Evolutionary conservation across 345 rosid species (phyloP).

Genomic region (Citrus sp.): DNA sequence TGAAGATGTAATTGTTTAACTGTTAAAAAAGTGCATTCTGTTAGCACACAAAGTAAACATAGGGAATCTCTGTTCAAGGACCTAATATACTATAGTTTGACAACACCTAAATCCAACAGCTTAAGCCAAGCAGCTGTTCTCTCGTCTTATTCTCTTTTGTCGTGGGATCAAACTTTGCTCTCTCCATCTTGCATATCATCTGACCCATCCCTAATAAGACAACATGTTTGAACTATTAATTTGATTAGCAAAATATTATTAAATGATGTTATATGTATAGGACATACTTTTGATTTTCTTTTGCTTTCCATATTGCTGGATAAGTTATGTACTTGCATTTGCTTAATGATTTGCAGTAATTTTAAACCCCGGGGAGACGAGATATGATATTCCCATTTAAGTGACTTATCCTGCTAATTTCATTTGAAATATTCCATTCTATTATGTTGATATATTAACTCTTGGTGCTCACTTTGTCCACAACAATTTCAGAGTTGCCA

Average conservation of each 20-base stretch:
- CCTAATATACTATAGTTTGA: not conserved
- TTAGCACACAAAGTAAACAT: not conserved
- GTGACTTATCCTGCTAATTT: not conserved
- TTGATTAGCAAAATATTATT: not conserved
- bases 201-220: not conserved
- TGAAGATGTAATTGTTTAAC: not conserved
- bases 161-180: not conserved
- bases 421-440: not conserved
- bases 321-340: not conserved
- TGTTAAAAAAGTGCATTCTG: not conserved
- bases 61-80: not conserved
- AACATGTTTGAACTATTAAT: not conserved
- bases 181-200: not conserved
- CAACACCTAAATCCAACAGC: not conserved
- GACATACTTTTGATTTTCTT: not conserved
- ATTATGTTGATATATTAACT: not conserved
- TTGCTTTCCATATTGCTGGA: not conserved
- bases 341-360: not conserved
- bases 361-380: not conserved
- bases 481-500: conserved; percentile 56
- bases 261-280: not conserved
- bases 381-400: conserved; percentile 2
- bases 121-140: not conserved
- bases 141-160: not conserved
- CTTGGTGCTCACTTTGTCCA: conserved; percentile 6